phyloP scores from a whole-genome alignment of 495 filamentous ascomycete genomes.

The Hapsidospora chrysogenum region DNA sequence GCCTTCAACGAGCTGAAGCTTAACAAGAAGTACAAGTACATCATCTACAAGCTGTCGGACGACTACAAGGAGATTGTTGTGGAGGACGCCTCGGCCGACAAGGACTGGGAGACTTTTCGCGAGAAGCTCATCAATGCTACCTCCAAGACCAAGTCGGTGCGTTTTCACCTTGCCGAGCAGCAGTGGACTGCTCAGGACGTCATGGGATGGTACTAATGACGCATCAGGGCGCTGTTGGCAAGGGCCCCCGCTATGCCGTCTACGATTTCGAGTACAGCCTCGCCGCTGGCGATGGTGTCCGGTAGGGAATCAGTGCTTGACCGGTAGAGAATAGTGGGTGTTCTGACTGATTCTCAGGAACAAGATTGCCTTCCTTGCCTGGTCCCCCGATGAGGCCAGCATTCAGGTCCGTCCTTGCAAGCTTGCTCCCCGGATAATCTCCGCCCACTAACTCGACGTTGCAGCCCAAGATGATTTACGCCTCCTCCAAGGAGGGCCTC shows the following conservation, averaged over 20 bases:
- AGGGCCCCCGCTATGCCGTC: constrained; percentile 81
- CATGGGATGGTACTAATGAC: constrained; percentile 7
- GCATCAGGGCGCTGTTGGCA: constrained; percentile 37
- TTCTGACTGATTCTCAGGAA: constrained; percentile 32
- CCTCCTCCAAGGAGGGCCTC: constrained; percentile 81
- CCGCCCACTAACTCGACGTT: neutral
- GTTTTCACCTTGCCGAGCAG: constrained; percentile 3
- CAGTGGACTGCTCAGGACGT: neutral
- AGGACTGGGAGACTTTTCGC: constrained; percentile 62
- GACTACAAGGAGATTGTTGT: constrained; percentile 82
- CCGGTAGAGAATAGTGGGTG: no score
- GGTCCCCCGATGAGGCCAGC: constrained; percentile 72
- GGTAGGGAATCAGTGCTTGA: no score
- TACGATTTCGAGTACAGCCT: constrained; percentile 81
- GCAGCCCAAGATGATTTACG: constrained; percentile 89
- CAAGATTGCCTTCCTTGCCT: constrained; percentile 93
- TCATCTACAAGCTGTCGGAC: constrained; percentile 94
- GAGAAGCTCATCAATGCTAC: constrained; percentile 55
- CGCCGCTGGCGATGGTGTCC: constrained; percentile 60
- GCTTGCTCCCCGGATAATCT: neutral
- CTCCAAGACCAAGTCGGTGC: constrained; percentile 23
- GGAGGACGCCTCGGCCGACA: constrained; percentile 44
- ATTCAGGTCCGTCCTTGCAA: constrained; percentile 49
- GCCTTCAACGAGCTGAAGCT: constrained; percentile 86
- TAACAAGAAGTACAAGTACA: constrained; percentile 72